phyloP scores from a whole-genome alignment of 306 rosid genomes.

The Dalbergia oliveri region DNA sequence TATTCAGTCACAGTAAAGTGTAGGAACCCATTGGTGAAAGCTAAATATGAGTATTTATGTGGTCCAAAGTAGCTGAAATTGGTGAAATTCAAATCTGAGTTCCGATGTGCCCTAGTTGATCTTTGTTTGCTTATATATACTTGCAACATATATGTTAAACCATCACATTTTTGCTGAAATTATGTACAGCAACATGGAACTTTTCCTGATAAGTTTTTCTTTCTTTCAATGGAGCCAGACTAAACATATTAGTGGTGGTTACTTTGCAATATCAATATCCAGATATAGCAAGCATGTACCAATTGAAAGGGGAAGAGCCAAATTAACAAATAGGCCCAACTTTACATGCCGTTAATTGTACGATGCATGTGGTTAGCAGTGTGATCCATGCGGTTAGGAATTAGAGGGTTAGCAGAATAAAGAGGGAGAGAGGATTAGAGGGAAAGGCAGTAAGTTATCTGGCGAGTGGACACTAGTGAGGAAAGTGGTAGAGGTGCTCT shows the following conservation, averaged over 20 bases:
- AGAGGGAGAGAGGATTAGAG: no score
- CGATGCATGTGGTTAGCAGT: no score
- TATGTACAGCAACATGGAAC: not conserved
- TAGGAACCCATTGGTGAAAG: not conserved
- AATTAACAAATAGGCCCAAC: no score
- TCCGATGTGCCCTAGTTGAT: not conserved
- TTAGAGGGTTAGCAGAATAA: no score
- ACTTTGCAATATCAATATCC: slow-evolving; percentile 9
- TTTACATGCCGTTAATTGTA: no score
- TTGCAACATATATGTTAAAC: not conserved
- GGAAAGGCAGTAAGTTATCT: no score
- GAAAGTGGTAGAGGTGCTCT: no score
- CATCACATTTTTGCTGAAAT: slow-evolving; percentile 11
- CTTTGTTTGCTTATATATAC: not conserved
- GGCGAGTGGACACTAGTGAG: no score
- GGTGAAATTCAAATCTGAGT: not conserved
- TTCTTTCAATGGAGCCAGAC: not conserved
- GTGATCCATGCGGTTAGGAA: no score
- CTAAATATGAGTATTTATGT: not conserved
- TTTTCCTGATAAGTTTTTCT: not conserved
- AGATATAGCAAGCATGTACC: no score
- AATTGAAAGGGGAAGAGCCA: no score
- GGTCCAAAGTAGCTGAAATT: not conserved
- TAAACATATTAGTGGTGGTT: not conserved
- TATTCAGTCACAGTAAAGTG: not conserved